These are phyloP conservation scores for Kuraishia capsulata DNA, from an alignment of 805 yeast genomes.

Conservation along the genomic window DNA sequence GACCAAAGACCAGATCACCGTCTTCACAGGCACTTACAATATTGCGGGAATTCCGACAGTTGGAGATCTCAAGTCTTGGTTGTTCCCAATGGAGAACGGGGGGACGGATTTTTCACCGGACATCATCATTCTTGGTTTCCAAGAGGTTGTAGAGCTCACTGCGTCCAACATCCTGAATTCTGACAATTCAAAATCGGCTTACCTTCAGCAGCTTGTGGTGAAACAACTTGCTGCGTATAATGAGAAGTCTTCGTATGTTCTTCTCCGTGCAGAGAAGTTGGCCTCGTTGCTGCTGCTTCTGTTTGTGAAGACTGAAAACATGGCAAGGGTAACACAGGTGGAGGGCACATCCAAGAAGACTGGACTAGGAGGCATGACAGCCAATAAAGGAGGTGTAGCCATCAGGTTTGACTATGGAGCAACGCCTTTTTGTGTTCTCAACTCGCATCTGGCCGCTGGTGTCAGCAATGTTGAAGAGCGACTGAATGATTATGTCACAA, in stretches of 20 bases:
- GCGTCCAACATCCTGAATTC: slow-evolving; percentile 86
- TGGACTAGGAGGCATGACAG: slow-evolving; percentile 88
- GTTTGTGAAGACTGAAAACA: slow-evolving; percentile 44
- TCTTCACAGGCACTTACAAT: slow-evolving; percentile 82
- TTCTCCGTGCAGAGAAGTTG: slow-evolving; percentile 68
- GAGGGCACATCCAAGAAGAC: slow-evolving; percentile 94
- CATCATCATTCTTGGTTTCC: slow-evolving; percentile 82
- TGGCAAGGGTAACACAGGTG: slow-evolving; percentile 59
- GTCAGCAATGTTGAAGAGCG: slow-evolving; percentile 72
- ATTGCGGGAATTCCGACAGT: slow-evolving; percentile 62
- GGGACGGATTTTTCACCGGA: slow-evolving; percentile 51
- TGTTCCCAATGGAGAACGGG: slow-evolving; percentile 62
- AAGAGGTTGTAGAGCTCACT: slow-evolving; percentile 87
- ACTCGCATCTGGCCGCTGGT: slow-evolving; percentile 93
- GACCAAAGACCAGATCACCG: slow-evolving; percentile 43
- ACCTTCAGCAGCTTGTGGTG: slow-evolving; percentile 69
- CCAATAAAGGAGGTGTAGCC: slow-evolving; percentile 51
- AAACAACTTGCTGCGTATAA: slow-evolving; percentile 42
- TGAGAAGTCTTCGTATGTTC: slow-evolving; percentile 35
- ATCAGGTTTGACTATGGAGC: slow-evolving; percentile 42
- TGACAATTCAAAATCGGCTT: slow-evolving; percentile 65
- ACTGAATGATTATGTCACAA: slow-evolving; percentile 76
- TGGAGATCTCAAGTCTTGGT: slow-evolving; percentile 65
- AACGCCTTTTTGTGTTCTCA: slow-evolving; percentile 67
- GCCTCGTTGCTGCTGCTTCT: slow-evolving; percentile 58